Percentiles rank a stretch among this genome's conserved stretches.
Evolutionary conservation across 768 basidiomycete genomes (phyloP).

Genomic region (Suillus clintonianus): DNA sequence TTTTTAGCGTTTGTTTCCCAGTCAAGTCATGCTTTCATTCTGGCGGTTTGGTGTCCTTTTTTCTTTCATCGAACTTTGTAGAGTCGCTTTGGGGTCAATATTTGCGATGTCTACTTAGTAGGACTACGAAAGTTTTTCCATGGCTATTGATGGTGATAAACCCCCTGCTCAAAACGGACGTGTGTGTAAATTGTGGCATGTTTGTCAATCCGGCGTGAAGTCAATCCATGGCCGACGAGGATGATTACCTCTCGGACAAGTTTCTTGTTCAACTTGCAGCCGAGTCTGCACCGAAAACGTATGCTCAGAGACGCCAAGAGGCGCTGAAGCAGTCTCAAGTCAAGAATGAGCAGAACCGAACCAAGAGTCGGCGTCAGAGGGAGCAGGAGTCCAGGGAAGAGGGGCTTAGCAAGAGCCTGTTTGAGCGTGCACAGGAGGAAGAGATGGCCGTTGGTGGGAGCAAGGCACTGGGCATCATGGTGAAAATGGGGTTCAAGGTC

Average conservation of each 20-base stretch:
- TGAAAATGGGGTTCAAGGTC: slow-evolving; percentile 91
- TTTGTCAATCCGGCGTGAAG: slow-evolving; percentile 19
- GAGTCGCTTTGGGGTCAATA: slow-evolving; percentile 30
- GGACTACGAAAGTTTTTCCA: slow-evolving; percentile 26
- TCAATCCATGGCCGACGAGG: slow-evolving; percentile 67
- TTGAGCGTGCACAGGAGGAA: slow-evolving; percentile 72
- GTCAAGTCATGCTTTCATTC: slow-evolving; percentile 29
- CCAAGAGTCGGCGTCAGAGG: slow-evolving; percentile 61
- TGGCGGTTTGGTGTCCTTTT: slow-evolving; percentile 50
- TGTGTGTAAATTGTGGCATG: slow-evolving; percentile 11
- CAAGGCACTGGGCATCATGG: slow-evolving; percentile 88
- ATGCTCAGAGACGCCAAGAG: slow-evolving; percentile 70
- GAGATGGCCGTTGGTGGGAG: slow-evolving; percentile 47
- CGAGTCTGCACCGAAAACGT: slow-evolving; percentile 55
- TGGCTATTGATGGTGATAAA: slow-evolving; percentile 22
- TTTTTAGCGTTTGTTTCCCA: slow-evolving; percentile 36
- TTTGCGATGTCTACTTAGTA: slow-evolving; percentile 26
- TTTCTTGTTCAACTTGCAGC: slow-evolving; percentile 54
- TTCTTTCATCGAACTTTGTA: slow-evolving; percentile 30
- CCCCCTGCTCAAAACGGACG: slow-evolving; percentile 7
- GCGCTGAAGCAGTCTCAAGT: slow-evolving; percentile 54
- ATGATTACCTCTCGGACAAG: slow-evolving; percentile 89
- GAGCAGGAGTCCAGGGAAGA: slow-evolving; percentile 78
- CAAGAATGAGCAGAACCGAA: slow-evolving; percentile 68
- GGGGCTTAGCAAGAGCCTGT: slow-evolving; percentile 77